Conservation (phyloP, 768 basidiomycete genomes). For the Omphalotus guepiniiformis region DNA sequence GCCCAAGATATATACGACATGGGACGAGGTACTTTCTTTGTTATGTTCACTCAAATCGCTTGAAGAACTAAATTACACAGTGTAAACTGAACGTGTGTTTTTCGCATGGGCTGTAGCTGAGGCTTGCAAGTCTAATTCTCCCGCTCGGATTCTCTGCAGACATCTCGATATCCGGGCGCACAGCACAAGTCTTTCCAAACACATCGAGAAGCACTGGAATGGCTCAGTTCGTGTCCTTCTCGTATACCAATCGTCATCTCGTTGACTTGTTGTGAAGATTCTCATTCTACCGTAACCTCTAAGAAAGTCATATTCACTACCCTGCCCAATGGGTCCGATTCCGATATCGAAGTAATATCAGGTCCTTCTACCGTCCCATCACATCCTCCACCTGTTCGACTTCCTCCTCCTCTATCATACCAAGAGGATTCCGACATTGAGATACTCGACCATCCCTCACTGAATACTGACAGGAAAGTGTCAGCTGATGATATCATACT, state of each 20-base stretch:
- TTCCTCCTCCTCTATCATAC: background rate
- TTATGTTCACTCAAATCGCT: no score
- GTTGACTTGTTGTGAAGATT: background rate
- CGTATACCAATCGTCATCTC: no score
- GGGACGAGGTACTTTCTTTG: slow-evolving; percentile 57
- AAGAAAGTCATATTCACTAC: background rate
- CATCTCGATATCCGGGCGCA: slow-evolving; percentile 48
- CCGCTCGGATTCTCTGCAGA: slow-evolving; percentile 28
- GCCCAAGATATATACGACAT: slow-evolving; percentile 50
- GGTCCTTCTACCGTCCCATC: background rate
- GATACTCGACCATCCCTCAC: slow-evolving; percentile 2
- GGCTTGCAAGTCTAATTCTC: no score
- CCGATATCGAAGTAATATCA: slow-evolving; percentile 1
- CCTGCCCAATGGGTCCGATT: slow-evolving; percentile 1
- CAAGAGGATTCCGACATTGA: slow-evolving; percentile 13
- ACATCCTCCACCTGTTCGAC: background rate
- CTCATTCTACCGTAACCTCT: background rate
- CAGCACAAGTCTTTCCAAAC: slow-evolving; percentile 50
- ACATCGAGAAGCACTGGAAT: slow-evolving; percentile 42
- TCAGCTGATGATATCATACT: slow-evolving; percentile 27
- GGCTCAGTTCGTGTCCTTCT: slow-evolving; percentile 34
- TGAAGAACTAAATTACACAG: no score
- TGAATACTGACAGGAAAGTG: background rate
- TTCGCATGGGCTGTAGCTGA: no score
- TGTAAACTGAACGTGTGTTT: slow-evolving; percentile 41